A percentile compares a stretch with the other conserved stretches of the same genome.
Evolutionary conservation across 2,329 filamentous ascomycete genomes (phyloP).

Genomic region (Colletotrichum melonis): DNA sequence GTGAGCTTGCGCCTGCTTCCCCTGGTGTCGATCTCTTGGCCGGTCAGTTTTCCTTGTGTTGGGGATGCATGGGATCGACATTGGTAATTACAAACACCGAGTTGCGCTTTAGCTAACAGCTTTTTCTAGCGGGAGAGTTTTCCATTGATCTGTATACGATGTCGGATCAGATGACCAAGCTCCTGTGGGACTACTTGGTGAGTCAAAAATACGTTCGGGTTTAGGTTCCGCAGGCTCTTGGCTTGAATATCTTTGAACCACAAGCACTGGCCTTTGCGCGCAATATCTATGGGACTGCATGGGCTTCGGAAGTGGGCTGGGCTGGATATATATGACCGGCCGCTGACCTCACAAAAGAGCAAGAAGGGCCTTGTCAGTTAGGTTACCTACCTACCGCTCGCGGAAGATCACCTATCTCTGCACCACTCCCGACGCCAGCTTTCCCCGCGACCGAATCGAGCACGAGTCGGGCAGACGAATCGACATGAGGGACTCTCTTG

Average conservation of each 20-base stretch:
- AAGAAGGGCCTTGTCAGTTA: constrained; percentile 55
- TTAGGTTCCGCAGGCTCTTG: constrained; percentile 1
- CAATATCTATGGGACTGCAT: background rate
- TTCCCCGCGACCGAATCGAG: background rate
- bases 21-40: constrained; percentile 29
- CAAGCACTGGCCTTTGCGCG: background rate
- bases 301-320: background rate
- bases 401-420: constrained; percentile 10
- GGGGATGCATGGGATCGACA: constrained; percentile 13
- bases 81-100: background rate
- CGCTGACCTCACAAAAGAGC: constrained; percentile 41
- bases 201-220: constrained; percentile 32
- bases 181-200: constrained; percentile 90
- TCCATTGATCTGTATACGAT: constrained; percentile 99
- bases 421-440: constrained; percentile 3
- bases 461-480: constrained; percentile 12
- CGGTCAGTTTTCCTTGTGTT: constrained; percentile 35
- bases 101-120: constrained; percentile 44
- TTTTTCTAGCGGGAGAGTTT: constrained; percentile 85
- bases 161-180: constrained; percentile 87
- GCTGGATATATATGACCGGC: constrained; percentile 18
- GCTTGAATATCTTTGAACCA: background rate
- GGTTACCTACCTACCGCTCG: constrained; percentile 15
- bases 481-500: constrained; percentile 1
- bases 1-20: constrained; percentile 63